Conservation (phyloP, 208 protist genomes). For the Angomonas ambiguus region DNA sequence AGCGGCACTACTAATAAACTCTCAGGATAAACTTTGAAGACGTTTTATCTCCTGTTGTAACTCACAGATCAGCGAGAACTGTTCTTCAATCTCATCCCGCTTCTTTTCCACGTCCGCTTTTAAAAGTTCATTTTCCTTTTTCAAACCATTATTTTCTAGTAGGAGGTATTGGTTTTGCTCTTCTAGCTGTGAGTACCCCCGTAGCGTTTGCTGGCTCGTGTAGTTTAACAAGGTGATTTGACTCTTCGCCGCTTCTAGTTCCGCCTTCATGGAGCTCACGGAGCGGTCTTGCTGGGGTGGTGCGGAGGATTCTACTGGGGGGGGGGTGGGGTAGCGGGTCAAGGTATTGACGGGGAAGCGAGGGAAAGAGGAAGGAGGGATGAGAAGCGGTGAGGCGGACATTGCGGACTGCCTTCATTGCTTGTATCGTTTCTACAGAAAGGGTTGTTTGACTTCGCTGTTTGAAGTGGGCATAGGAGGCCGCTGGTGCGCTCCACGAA, state of each 20-base stretch:
- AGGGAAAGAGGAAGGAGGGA: neutral
- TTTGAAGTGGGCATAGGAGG: neutral
- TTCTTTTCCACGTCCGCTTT: slow-evolving; percentile 21
- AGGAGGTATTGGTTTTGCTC: slow-evolving; percentile 35
- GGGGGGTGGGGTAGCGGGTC: neutral
- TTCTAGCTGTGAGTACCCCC: slow-evolving; percentile 41
- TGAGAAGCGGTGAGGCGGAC: neutral
- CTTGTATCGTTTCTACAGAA: neutral
- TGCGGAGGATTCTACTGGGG: neutral
- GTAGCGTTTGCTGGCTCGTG: slow-evolving; percentile 35
- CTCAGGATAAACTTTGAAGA: neutral
- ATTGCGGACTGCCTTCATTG: neutral
- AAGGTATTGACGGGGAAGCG: neutral
- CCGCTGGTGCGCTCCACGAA: slow-evolving; percentile 1
- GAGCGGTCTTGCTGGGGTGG: neutral
- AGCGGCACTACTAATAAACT: neutral
- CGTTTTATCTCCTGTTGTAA: slow-evolving; percentile 24
- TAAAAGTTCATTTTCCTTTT: slow-evolving; percentile 32
- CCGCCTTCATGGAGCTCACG: neutral
- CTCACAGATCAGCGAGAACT: slow-evolving; percentile 43
- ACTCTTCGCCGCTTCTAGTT: slow-evolving; percentile 38
- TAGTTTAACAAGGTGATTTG: slow-evolving; percentile 66
- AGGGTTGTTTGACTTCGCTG: neutral
- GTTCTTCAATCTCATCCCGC: slow-evolving; percentile 33
- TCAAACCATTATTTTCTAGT: slow-evolving; percentile 21